phyloP scores from a whole-genome alignment of 2,329 filamentous ascomycete genomes.

The Fusarium clavum region DNA sequence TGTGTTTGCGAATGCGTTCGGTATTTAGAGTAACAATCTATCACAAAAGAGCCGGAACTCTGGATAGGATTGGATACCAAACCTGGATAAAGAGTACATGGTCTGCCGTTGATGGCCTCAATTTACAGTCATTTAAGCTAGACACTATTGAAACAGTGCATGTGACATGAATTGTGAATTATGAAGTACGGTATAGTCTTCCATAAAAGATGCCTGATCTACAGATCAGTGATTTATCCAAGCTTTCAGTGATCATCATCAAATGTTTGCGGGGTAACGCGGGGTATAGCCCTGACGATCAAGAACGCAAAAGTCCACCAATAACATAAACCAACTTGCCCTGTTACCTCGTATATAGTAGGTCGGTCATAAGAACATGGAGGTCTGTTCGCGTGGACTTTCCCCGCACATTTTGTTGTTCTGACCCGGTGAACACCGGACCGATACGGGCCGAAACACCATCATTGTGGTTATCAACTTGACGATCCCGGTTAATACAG shows the following conservation, averaged over 20 bases:
- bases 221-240: background rate
- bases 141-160: rapidly evolving
- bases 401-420: background rate
- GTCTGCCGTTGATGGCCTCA: background rate
- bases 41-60: background rate
- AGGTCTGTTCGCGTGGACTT: background rate
- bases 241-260: background rate
- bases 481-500: constrained; percentile 6
- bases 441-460: background rate
- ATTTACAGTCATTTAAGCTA: background rate
- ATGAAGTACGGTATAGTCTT: rapidly evolving
- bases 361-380: background rate
- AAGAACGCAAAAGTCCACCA: background rate
- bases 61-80: background rate
- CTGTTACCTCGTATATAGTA: background rate
- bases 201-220: rapidly evolving
- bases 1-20: background rate
- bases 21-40: background rate
- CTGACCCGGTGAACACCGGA: background rate
- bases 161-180: background rate
- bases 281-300: background rate
- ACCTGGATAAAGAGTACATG: background rate
- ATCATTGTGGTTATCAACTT: background rate
- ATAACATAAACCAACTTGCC: background rate
- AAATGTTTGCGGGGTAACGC: constrained; percentile 12